Conservation (phyloP, 345 rosid genomes). For the Salix exigua region DNA sequence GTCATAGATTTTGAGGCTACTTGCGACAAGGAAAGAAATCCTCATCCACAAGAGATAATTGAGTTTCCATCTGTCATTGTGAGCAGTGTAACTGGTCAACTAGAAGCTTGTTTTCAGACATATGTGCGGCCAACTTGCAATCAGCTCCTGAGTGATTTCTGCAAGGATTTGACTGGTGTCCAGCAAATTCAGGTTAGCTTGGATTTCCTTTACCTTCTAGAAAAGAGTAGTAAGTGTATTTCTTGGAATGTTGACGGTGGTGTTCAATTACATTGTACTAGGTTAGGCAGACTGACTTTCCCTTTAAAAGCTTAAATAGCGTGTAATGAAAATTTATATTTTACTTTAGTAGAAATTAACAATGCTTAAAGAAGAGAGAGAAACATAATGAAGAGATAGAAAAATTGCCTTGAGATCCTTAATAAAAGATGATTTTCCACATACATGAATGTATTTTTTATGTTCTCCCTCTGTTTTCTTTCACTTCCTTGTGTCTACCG, state of each 20-base stretch:
- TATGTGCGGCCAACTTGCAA: constrained; percentile 50
- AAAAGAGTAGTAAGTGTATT: background rate
- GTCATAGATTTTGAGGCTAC: constrained; percentile 53
- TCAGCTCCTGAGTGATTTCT: constrained; percentile 40
- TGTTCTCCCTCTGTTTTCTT: background rate
- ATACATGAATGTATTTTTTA: background rate
- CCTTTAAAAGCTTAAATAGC: background rate
- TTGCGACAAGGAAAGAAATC: constrained; percentile 44
- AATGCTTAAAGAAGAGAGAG: background rate
- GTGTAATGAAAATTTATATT: background rate
- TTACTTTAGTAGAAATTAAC: background rate
- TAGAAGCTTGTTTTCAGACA: constrained; percentile 47
- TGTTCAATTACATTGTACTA: background rate
- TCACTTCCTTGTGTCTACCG: background rate
- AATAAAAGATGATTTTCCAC: background rate
- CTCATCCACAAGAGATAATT: constrained; percentile 51
- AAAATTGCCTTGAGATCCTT: background rate
- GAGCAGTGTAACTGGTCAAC: constrained; percentile 40
- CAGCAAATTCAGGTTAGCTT: constrained; percentile 42
- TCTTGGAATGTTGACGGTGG: background rate
- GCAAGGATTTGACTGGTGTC: constrained; percentile 50
- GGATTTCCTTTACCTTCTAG: background rate
- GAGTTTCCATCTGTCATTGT: constrained; percentile 52
- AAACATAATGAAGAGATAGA: background rate
- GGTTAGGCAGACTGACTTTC: background rate